Conservation (phyloP, 495 filamentous ascomycete genomes). For the Penicillium antarcticum region DNA sequence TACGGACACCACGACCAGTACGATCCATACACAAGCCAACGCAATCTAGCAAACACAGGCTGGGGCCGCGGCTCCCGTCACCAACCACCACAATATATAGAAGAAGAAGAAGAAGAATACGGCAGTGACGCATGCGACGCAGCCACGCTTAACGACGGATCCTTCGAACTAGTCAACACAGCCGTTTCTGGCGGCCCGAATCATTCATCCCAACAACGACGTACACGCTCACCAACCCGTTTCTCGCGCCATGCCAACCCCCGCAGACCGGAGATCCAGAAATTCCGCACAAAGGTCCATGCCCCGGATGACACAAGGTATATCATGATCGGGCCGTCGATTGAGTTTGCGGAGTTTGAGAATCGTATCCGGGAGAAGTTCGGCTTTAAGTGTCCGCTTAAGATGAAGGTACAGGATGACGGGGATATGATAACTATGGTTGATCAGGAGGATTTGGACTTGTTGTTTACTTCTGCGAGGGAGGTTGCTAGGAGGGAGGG, state of each 20-base stretch:
- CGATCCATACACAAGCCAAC: conserved; percentile 57
- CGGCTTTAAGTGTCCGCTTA: conserved; percentile 62
- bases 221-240: conserved; percentile 28
- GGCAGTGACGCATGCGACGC: conserved; percentile 66
- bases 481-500: conserved; percentile 68
- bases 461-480: conserved; percentile 67
- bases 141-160: conserved; percentile 57
- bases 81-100: conserved; percentile 59
- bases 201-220: conserved; percentile 14
- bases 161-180: conserved; percentile 75
- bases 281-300: conserved; percentile 89
- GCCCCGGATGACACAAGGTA: conserved; percentile 84
- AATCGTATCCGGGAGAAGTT: conserved; percentile 82
- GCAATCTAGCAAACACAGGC: conserved; percentile 12
- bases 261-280: conserved; percentile 42
- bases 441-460: conserved; percentile 92
- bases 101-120: conserved; percentile 70
- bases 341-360: conserved; percentile 75
- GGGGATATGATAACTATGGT: conserved; percentile 95
- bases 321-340: conserved; percentile 73
- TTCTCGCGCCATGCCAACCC: conserved; percentile 28
- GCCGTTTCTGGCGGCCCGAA: conserved; percentile 6
- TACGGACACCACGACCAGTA: conserved; percentile 65
- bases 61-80: conserved; percentile 36
- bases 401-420: conserved; percentile 83